A percentile compares a stretch with the other conserved stretches of the same genome.
These are phyloP conservation scores for Ogataea polymorpha DNA, from an alignment of 805 yeast species.

Conservation along the genomic window DNA sequence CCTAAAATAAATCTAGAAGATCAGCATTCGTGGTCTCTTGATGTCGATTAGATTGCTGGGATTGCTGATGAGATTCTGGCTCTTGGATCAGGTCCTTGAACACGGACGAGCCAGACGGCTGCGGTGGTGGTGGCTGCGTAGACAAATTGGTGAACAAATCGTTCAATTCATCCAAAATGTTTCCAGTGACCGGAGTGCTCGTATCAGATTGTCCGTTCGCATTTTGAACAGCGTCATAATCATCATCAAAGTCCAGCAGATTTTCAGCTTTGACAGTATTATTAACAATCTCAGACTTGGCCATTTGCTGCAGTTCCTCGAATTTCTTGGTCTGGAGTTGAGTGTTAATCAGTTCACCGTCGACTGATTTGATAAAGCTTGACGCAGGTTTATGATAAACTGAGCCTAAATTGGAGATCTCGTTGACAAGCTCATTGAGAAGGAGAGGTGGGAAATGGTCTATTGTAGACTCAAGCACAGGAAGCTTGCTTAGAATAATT, in stretches of 20 bases:
- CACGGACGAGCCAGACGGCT: conserved; percentile 4
- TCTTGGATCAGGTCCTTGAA: conserved; percentile 9
- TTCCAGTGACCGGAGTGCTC: conserved; percentile 28
- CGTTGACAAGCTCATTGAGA: conserved; percentile 65
- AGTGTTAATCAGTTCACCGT: conserved; percentile 22
- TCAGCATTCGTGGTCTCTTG: conserved; percentile 16
- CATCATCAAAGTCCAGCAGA: conserved; percentile 81
- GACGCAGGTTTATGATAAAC: conserved; percentile 84
- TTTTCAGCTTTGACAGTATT: conserved; percentile 69
- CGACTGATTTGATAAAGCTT: conserved; percentile 42
- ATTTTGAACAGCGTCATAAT: conserved; percentile 32
- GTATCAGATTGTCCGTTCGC: conserved; percentile 8
- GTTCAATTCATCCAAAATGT: conserved; percentile 68
- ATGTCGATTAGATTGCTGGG: conserved; percentile 1
- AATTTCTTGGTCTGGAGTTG: conserved; percentile 49
- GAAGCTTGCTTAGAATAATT: conserved; percentile 59
- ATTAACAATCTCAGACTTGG: conserved; percentile 66
- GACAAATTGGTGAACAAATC: conserved; percentile 53
- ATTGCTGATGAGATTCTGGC: not conserved
- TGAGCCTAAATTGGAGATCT: conserved; percentile 80
- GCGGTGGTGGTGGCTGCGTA: conserved; percentile 4
- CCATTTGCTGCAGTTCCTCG: conserved; percentile 75
- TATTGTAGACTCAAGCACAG: conserved; percentile 69
- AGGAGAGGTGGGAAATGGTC: conserved; percentile 67
- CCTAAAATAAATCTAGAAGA: conserved; percentile 17